Conservation (phyloP, 345 rosid species). For the Xanthoceras sorbifolium region DNA sequence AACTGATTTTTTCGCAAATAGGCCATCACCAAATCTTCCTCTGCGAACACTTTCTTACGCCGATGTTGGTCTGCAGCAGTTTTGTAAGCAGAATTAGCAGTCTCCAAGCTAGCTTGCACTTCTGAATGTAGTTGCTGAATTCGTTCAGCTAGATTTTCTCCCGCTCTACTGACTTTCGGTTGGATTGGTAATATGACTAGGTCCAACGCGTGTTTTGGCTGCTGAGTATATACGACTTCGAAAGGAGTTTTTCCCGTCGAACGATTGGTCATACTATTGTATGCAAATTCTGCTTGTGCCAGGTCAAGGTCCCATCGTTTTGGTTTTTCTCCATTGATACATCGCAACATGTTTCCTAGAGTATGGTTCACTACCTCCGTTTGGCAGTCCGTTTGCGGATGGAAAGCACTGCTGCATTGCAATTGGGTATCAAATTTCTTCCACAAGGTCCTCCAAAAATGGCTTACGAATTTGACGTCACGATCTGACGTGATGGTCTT, state of each 20-base stretch:
- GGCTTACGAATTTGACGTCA: neutral
- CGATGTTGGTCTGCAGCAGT: neutral
- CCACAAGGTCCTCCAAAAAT: neutral
- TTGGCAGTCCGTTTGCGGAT: neutral
- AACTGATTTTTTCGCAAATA: neutral
- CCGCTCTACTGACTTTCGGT: neutral
- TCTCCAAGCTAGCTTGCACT: neutral
- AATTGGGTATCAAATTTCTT: neutral
- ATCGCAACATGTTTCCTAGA: neutral
- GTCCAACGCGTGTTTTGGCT: neutral
- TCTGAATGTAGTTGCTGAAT: neutral
- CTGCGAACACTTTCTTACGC: neutral
- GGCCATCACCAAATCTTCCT: neutral
- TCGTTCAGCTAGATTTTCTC: neutral
- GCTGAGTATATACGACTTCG: neutral
- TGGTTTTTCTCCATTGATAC: neutral
- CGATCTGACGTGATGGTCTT: neutral
- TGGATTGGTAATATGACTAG: neutral
- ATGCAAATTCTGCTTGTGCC: slow-evolving; percentile 1
- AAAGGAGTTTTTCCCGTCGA: neutral
- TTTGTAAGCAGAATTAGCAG: neutral
- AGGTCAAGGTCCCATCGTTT: neutral
- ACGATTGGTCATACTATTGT: neutral
- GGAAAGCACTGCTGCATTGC: neutral
- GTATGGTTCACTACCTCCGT: neutral